Conservation (phyloP, 2,329 filamentous ascomycete genomes). For the Biscogniauxia sp. region DNA sequence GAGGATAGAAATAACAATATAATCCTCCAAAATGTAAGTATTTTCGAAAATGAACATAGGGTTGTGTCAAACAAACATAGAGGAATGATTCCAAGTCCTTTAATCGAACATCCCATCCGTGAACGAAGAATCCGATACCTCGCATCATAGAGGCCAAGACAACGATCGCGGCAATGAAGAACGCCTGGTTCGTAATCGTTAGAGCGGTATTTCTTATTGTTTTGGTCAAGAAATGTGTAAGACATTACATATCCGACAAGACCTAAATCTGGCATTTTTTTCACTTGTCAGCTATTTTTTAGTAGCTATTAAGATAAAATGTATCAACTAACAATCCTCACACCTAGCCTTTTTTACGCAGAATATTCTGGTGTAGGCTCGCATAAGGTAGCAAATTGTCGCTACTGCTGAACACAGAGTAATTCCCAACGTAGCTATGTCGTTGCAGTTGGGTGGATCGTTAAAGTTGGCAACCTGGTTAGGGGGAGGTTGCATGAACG, state of each 20-base stretch:
- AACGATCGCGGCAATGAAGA: not conserved
- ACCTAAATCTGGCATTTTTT: not conserved
- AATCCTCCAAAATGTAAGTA: no score
- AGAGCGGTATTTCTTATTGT: not conserved
- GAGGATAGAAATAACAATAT: not conserved
- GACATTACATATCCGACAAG: not conserved
- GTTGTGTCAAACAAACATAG: not conserved
- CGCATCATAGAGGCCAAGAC: not conserved
- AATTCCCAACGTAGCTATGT: not conserved
- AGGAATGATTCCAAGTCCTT: not conserved
- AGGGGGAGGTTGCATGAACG: no score
- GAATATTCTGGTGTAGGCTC: not conserved
- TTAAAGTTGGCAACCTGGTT: no score
- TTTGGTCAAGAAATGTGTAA: no score
- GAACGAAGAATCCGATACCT: not conserved
- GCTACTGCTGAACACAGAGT: not conserved
- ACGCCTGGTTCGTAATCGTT: not conserved
- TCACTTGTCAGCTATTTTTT: not conserved
- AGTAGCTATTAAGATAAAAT: not conserved
- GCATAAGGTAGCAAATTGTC: not conserved
- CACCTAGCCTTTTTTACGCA: not conserved
- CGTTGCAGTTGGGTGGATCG: not conserved
- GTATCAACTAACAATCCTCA: not conserved
- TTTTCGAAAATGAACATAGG: conserved; percentile 16
- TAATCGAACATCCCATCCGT: not conserved